Evolutionary conservation across 2,329 filamentous ascomycete species (phyloP).

Genomic region (Fusarium humuli): DNA sequence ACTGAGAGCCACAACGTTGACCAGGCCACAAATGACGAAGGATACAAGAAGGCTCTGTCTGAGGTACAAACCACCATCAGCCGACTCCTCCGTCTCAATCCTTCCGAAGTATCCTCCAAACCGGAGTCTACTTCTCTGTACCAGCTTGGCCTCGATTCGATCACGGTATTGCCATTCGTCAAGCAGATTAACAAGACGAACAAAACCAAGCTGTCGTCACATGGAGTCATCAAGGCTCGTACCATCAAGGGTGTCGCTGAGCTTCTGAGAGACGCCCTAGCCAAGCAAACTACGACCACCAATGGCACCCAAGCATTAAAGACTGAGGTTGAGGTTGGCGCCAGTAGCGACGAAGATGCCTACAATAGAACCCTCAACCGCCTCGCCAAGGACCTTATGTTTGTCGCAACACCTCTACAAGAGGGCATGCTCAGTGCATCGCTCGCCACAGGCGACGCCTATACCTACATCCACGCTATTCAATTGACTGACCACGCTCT

Average conservation of each 20-base stretch:
- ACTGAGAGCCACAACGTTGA: accelerated
- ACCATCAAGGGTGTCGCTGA: conserved; percentile 4
- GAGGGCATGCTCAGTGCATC: conserved; percentile 34
- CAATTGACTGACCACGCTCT: conserved; percentile 11
- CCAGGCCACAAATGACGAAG: accelerated
- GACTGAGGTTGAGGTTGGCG: accelerated
- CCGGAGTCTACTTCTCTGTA: conserved; percentile 12
- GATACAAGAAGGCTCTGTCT: not conserved
- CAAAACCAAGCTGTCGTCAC: conserved; percentile 9
- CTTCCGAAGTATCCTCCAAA: not conserved
- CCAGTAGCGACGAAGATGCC: not conserved
- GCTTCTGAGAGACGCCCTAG: not conserved
- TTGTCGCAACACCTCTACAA: conserved; percentile 20
- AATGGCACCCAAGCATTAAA: accelerated
- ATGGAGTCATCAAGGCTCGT: conserved; percentile 18
- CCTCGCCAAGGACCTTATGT: conserved; percentile 18
- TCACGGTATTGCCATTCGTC: conserved; percentile 19
- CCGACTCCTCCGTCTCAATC: not conserved
- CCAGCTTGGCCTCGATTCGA: conserved; percentile 22
- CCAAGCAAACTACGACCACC: accelerated
- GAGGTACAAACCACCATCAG: not conserved
- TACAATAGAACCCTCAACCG: not conserved
- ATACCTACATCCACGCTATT: conserved; percentile 15
- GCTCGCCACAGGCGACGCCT: conserved; percentile 11
- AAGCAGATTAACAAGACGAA: conserved; percentile 16